These are phyloP conservation scores for Phaffomyces antillensis DNA, from an alignment of 805 yeast species.

Conservation along the genomic window DNA sequence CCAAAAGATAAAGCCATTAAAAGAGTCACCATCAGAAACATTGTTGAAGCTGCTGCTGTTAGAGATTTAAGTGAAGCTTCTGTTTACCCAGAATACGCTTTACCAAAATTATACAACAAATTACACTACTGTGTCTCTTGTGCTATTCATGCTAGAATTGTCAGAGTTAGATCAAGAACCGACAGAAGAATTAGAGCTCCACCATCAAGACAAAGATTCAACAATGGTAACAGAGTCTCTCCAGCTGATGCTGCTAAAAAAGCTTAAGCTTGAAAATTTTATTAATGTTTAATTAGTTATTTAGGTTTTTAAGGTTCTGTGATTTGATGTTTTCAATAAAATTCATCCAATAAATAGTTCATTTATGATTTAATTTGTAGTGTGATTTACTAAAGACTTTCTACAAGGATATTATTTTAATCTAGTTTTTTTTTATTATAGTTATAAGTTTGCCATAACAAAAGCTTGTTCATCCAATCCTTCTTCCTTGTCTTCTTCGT, in stretches of 20 bases:
- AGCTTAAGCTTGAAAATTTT: slow-evolving; percentile 41
- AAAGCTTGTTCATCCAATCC: slow-evolving; percentile 4
- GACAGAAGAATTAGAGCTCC: slow-evolving; percentile 99
- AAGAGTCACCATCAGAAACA: slow-evolving; percentile 99
- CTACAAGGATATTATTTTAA: no score
- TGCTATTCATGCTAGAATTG: slow-evolving; percentile 99
- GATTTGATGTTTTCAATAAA: not conserved
- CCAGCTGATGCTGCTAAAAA: slow-evolving; percentile 98
- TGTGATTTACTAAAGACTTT: not conserved
- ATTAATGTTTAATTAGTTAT: slow-evolving; percentile 1
- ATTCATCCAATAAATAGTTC: not conserved
- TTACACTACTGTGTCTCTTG: slow-evolving; percentile 99
- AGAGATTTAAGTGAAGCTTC: slow-evolving; percentile 99
- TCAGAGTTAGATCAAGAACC: slow-evolving; percentile 98
- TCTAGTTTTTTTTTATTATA: not conserved
- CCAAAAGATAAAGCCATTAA: slow-evolving; percentile 99
- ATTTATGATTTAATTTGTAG: not conserved
- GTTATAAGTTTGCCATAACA: slow-evolving; percentile 8
- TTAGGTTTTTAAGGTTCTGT: not conserved
- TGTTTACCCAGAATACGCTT: slow-evolving; percentile 97
- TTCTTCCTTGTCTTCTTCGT: not conserved
- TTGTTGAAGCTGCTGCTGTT: slow-evolving; percentile 99
- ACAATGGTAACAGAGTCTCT: slow-evolving; percentile 90
- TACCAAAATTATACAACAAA: slow-evolving; percentile 99
- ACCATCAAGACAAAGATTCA: slow-evolving; percentile 98